phyloP scores from a whole-genome alignment of 345 rosid species.

The Toxicodendron radicans region DNA sequence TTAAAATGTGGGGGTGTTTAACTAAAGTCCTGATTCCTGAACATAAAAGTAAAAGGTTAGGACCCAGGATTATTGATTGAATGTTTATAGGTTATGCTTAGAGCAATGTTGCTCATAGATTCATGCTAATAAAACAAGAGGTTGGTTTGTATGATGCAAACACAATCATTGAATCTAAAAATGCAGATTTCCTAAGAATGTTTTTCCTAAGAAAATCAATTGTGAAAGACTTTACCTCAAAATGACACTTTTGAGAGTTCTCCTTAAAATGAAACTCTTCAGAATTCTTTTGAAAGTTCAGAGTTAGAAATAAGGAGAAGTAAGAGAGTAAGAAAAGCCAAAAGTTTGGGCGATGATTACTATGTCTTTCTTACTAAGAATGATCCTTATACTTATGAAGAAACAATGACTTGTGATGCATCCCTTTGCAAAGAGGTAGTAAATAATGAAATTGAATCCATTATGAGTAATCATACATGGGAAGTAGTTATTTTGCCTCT shows the following conservation, averaged over 20 bases:
- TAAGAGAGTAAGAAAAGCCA: not conserved
- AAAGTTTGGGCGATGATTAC: not conserved
- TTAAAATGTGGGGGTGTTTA: too few species aligned
- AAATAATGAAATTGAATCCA: not conserved
- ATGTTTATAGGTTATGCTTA: not conserved
- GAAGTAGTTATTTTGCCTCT: not conserved
- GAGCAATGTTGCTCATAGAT: not conserved
- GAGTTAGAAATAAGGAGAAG: not conserved
- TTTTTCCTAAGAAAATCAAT: not conserved
- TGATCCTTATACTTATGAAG: not conserved
- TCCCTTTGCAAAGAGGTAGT: not conserved
- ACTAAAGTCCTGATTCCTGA: too few species aligned
- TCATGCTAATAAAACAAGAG: not conserved
- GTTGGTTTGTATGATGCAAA: not conserved
- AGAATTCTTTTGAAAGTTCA: not conserved
- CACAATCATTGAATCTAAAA: not conserved
- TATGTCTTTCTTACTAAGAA: not conserved
- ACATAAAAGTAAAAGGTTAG: too few species aligned
- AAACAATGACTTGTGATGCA: not conserved
- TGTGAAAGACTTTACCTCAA: too few species aligned
- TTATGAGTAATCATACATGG: not conserved
- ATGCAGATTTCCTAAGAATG: not conserved
- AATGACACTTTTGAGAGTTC: too few species aligned
- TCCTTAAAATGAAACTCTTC: too few species aligned
- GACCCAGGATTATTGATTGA: not conserved